Conservation (phyloP, 768 basidiomycete genomes). For the Coprinopsis marcescibilis region DNA sequence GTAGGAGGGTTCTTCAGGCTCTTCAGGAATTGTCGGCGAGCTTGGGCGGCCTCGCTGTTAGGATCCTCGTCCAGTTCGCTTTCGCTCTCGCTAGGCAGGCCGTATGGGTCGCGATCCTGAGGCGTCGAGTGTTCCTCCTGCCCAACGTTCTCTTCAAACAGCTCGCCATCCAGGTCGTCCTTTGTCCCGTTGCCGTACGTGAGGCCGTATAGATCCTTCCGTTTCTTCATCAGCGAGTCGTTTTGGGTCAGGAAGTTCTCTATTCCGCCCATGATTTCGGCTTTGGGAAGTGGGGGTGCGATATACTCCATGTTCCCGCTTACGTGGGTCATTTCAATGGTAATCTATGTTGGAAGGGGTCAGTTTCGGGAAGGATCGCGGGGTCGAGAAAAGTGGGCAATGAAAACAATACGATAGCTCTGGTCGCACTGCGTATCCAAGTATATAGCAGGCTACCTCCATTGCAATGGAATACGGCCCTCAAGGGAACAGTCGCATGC, state of each 20-base stretch:
- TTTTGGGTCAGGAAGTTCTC: conserved; percentile 49
- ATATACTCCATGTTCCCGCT: conserved; percentile 51
- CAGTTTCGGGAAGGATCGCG: background rate
- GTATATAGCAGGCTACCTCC: too few species aligned
- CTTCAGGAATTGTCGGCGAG: background rate
- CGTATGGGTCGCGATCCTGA: conserved; percentile 3
- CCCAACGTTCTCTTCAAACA: background rate
- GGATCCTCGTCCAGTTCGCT: conserved; percentile 5
- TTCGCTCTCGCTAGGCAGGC: conserved; percentile 9
- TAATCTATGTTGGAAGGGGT: conserved; percentile 36
- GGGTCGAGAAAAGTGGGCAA: background rate
- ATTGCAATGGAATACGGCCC: too few species aligned
- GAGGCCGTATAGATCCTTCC: conserved; percentile 32
- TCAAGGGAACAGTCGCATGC: too few species aligned
- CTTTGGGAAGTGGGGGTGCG: conserved; percentile 65
- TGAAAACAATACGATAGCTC: background rate
- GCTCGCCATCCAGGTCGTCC: conserved; percentile 2
- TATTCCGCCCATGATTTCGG: conserved; percentile 67
- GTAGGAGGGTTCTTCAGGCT: background rate
- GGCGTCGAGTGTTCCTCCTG: background rate
- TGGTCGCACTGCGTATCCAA: too few species aligned
- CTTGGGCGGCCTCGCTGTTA: background rate
- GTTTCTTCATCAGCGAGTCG: conserved; percentile 28
- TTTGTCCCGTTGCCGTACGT: background rate
- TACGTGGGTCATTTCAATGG: conserved; percentile 47